Evolutionary conservation across 2,329 filamentous ascomycete genomes (phyloP).

Genomic region (Fusarium sp.): DNA sequence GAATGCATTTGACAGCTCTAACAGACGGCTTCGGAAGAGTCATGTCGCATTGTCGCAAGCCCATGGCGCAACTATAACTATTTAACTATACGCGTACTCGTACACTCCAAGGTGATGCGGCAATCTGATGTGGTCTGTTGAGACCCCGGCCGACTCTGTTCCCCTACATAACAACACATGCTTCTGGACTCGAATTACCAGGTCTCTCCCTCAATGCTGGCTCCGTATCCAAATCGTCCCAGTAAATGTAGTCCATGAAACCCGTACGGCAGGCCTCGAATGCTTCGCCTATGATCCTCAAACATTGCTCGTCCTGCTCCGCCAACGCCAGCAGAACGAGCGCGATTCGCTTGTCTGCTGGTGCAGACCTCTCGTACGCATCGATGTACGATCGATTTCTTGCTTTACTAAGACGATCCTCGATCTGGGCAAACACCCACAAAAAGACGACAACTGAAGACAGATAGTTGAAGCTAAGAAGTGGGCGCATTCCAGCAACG

Average conservation of each 20-base stretch:
- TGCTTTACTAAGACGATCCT: conserved; percentile 40
- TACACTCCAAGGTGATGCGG: background rate
- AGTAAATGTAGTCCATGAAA: conserved; percentile 28
- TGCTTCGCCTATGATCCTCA: conserved; percentile 8
- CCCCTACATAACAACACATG: background rate
- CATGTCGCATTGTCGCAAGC: background rate
- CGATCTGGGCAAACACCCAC: conserved; percentile 42
- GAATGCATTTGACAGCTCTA: background rate
- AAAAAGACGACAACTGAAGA: conserved; percentile 41
- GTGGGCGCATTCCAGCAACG: conserved; percentile 25
- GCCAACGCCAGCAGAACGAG: conserved; percentile 12
- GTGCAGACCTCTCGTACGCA: background rate
- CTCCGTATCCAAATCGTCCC: conserved; percentile 18
- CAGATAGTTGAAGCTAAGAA: conserved; percentile 51
- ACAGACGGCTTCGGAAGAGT: background rate
- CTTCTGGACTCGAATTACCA: background rate
- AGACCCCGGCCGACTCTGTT: background rate
- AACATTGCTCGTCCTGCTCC: conserved; percentile 12
- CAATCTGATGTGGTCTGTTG: background rate
- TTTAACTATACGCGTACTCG: background rate
- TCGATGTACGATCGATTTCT: conserved; percentile 36
- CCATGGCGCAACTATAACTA: background rate
- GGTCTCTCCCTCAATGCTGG: background rate
- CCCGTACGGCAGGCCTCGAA: conserved; percentile 3
- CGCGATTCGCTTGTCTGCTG: background rate